Base-by-base conservation (phyloP, 441 rosid genomes). In the Breynia disticha region DNA sequence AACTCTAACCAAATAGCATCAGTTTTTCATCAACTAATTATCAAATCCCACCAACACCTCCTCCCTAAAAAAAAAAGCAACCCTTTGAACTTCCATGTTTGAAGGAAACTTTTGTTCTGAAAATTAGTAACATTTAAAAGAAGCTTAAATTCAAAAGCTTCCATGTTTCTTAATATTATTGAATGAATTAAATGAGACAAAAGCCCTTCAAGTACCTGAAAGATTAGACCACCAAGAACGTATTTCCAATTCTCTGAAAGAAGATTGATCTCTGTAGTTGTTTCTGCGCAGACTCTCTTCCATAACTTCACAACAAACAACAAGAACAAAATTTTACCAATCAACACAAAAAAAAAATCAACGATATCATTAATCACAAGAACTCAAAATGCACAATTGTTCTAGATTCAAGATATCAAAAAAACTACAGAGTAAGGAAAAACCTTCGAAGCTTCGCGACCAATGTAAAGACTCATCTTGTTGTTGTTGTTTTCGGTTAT, bases 271-370 rank as follows among this genome's bases (percentile, higher is more conserved):
- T 94, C 97, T 45, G 94, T 77, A 7, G 71, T 64, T 48, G 68
- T 64, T 75, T 94, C 97, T 37, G 97, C 81, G 69, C 83, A 87
- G 50, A 90, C 54, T 75, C 94, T 79, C 82, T 81, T 94, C 97
- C 97, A 90, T 52, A 90, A 70, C 97, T 94, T 60, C 77, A 69
- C 44, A 28, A 5, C 50, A 51, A 47, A n/a, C 48, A 53, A 35
- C 6, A 35, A n/a, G 28, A 32, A 22, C 50, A 57, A 42, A 4
- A 61, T 15, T 8, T 17, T 52, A 51, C 35, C 41, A 3, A 28
- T 28, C 35, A 28, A 9, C 4, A n/a, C n/a, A n/a, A n/a, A 28
- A 28, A 28, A 28, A 28, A 28, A 28, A 9, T 9, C 35, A 4
- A 5, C 5, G 8, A 28, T 28, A 28, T 46, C 48, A 70, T 63